A percentile compares a stretch with the other conserved stretches of the same genome.
These are phyloP conservation scores for Vigna radiata DNA, from an alignment of 306 rosid species.

Conservation along the genomic window DNA sequence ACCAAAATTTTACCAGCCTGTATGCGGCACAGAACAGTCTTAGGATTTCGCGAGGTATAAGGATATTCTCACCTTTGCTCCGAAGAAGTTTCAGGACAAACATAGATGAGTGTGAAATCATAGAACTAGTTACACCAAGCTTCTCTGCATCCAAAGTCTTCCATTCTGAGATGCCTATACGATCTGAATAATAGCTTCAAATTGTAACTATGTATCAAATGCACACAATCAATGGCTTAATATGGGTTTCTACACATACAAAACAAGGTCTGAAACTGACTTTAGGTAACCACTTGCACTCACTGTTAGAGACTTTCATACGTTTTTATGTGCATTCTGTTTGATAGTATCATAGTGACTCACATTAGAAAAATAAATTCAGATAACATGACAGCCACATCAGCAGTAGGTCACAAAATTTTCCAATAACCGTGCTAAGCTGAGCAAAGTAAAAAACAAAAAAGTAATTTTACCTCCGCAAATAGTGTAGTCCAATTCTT, in stretches of 20 bases:
- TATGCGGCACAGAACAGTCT: not conserved
- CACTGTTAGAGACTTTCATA: not conserved
- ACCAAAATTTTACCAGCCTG: not conserved
- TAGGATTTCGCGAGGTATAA: not conserved
- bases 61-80: conserved; percentile 40
- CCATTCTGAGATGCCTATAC: conserved; percentile 34
- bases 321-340: conserved; percentile 5
- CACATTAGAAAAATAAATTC: not conserved
- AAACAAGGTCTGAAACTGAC: not conserved
- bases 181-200: conserved; percentile 41
- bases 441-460: not conserved
- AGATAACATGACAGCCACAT: not conserved
- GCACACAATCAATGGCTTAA: conserved; percentile 15
- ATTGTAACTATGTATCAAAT: conserved; percentile 24
- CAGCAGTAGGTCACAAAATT: not conserved
- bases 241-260: not conserved
- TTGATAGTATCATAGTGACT: not conserved
- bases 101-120: conserved; percentile 46
- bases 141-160: conserved; percentile 39
- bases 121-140: conserved; percentile 50
- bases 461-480: conserved; percentile 35
- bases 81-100: conserved; percentile 45
- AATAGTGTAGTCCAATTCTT: not conserved
- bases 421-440: not conserved
- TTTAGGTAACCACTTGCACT: not conserved